These are phyloP conservation scores for Pseudogymnoascus sp. DNA, from an alignment of 2,329 filamentous ascomycete genomes.

Conservation along the genomic window DNA sequence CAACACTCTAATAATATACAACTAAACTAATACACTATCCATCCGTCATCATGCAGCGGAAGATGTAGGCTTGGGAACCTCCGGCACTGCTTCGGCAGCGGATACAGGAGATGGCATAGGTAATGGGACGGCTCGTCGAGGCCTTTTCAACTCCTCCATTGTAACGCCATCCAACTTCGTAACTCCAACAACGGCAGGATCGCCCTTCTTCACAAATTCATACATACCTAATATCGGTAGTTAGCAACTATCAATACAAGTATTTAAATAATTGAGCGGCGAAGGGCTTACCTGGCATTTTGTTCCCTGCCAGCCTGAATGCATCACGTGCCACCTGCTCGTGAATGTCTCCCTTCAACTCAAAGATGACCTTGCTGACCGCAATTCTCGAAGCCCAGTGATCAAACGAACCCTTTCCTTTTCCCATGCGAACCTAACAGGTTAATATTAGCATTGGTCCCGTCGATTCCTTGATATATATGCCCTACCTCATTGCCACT, in stretches of 20 bases:
- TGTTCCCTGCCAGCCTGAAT: constrained; percentile 88
- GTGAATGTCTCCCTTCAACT: constrained; percentile 85
- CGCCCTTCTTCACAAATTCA: constrained; percentile 91
- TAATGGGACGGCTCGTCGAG: constrained; percentile 58
- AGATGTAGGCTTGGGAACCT: constrained; percentile 1
- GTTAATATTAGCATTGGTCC: neutral
- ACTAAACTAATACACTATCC: constrained; percentile 1
- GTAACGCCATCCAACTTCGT: constrained; percentile 83
- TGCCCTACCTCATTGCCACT: constrained; percentile 77
- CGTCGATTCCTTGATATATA: neutral
- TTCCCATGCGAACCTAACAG: constrained; percentile 83
- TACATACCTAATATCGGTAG: constrained; percentile 55
- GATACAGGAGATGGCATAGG: neutral
- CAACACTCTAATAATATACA: constrained; percentile 5
- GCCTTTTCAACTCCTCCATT: constrained; percentile 73
- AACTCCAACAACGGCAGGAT: constrained; percentile 82
- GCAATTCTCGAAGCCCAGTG: constrained; percentile 89
- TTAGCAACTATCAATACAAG: neutral
- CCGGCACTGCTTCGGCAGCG: neutral
- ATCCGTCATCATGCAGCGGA: neutral
- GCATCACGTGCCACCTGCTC: constrained; percentile 92
- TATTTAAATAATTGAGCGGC: constrained; percentile 28
- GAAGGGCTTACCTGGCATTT: constrained; percentile 69
- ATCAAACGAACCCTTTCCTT: constrained; percentile 96
- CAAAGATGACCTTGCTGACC: constrained; percentile 87